Percentiles rank a stretch among this genome's conserved stretches.
Evolutionary conservation across 371 early-diverging fungal species (phyloP).

Genomic region (Nematocida ausubeli): DNA sequence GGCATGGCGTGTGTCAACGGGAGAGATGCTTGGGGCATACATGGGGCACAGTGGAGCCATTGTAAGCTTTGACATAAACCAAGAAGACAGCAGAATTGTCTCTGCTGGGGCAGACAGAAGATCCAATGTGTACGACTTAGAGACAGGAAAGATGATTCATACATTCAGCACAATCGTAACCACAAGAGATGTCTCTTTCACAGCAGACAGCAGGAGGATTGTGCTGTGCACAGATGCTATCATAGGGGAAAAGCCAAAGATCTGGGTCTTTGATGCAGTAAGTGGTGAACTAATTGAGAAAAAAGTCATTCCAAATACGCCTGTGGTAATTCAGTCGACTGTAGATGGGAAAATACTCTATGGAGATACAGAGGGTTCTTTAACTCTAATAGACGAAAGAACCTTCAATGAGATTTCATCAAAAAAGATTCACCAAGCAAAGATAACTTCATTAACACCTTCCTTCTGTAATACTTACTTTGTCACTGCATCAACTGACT

Average conservation of each 20-base stretch:
- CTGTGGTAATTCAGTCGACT: constrained; percentile 83
- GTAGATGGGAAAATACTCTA: constrained; percentile 70
- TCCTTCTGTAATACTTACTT: constrained; percentile 83
- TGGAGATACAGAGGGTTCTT: constrained; percentile 72
- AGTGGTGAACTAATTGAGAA: constrained; percentile 28
- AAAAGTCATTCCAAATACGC: constrained; percentile 79
- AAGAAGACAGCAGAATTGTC: constrained; percentile 72
- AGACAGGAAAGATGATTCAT: constrained; percentile 80
- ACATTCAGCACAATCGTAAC: constrained; percentile 81
- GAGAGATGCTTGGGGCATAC: constrained; percentile 89
- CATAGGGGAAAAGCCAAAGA: constrained; percentile 80
- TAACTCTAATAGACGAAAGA: constrained; percentile 59
- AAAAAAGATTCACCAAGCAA: constrained; percentile 71
- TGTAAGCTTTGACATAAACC: constrained; percentile 74
- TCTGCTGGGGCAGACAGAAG: constrained; percentile 91
- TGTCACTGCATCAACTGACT: constrained; percentile 90
- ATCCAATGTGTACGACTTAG: constrained; percentile 84
- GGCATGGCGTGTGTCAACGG: constrained; percentile 85
- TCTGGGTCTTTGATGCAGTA: constrained; percentile 76
- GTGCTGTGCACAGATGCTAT: constrained; percentile 80
- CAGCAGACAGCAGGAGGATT: constrained; percentile 76
- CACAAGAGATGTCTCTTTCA: constrained; percentile 82
- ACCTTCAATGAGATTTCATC: constrained; percentile 69
- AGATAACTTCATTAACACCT: constrained; percentile 86
- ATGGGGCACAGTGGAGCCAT: constrained; percentile 87